phyloP scores from a whole-genome alignment of 352 stramenopile species.

The Phytophthora colocasiae region DNA sequence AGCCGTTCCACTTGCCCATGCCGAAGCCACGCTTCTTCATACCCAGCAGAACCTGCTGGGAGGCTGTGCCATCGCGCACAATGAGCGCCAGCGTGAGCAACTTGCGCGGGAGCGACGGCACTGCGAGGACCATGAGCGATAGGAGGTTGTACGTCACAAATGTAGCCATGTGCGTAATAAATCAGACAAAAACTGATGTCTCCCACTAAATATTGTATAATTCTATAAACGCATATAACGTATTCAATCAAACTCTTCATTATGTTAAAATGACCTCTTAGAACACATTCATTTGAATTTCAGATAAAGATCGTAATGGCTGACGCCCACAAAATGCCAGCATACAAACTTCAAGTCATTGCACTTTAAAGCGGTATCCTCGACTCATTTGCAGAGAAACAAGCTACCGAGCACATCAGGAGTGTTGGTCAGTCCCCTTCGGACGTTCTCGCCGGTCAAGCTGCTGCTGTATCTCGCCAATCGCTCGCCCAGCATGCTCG shows the following conservation, averaged over 20 bases:
- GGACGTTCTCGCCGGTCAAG: constrained; percentile 19
- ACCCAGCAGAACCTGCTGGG: constrained; percentile 68
- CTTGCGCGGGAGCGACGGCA: constrained; percentile 50
- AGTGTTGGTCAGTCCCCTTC: constrained; percentile 25
- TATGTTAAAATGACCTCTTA: too few relatives aligned
- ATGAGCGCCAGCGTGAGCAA: constrained; percentile 63
- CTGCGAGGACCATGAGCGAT: constrained; percentile 18
- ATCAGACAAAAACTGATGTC: constrained; percentile 10
- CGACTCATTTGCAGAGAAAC: constrained; percentile 24
- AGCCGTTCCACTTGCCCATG: constrained; percentile 91
- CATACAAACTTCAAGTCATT: constrained; percentile 3
- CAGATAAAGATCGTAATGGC: too few relatives aligned
- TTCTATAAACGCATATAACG: too few relatives aligned
- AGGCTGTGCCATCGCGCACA: constrained; percentile 34
- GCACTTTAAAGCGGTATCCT: constrained; percentile 16
- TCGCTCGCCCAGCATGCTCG: constrained; percentile 47
- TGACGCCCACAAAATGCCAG: background rate
- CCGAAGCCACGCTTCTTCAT: constrained; percentile 93
- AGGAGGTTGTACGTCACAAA: background rate
- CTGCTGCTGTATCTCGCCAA: constrained; percentile 41
- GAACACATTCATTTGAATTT: too few relatives aligned
- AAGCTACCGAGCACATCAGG: constrained; percentile 8
- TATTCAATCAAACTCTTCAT: too few relatives aligned
- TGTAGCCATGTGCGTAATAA: constrained; percentile 19
- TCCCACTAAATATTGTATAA: too few relatives aligned